Evolutionary conservation across 305 asterid genomes (phyloP), one percentile per base, ranked within the genome.

Genomic region (Fraxinus albicans): DNA sequence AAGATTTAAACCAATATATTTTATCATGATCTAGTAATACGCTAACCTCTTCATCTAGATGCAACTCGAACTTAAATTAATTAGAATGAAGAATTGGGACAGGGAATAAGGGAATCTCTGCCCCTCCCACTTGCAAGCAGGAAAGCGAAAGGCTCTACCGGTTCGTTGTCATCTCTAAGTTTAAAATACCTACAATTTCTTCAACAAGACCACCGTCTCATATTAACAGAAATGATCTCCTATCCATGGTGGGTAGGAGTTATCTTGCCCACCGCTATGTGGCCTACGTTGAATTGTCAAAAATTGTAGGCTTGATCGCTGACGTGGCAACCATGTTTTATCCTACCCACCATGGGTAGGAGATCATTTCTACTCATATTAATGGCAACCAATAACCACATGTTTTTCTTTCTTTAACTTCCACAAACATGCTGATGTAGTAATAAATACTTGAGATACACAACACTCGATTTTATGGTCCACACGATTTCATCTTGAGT

Each of bases 381-480:
- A 25, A 27, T 25, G 74, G 8, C 34, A 67, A 25, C 36, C 74
- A 29, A 29, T 67, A 67, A 27, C 74, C 36, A 67, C 74, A 67
- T 67, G 36, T 25, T 67, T 67, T 67, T 2, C 36, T 67, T 67
- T 27, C 35, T 67, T 23, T 27, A 25, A 27, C 36, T 67, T 27
- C 74, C 36, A 67, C 74, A 67, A 27, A 27, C 74, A 25, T 67
- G 35, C 3, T 67, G 38, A 67, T 27, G 19, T 27, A 67, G 74
- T 8, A 25, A 65, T 5, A 63, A 63, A 23, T 63, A 63, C 13
- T 23, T 63, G 23, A 53, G 23, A 17, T 10, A 53, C 23, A 53
- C 23, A 53, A 53, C 23, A 53, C 72, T 21, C 31, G 8, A 27
- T 67, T 55, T 74, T 75, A 65, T 79, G 83, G 83, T 74, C 83